Percentiles rank a stretch among this genome's conserved stretches.
Evolutionary conservation across 2,329 filamentous ascomycete species (phyloP).

Genomic region (Delphinella strobiligena): DNA sequence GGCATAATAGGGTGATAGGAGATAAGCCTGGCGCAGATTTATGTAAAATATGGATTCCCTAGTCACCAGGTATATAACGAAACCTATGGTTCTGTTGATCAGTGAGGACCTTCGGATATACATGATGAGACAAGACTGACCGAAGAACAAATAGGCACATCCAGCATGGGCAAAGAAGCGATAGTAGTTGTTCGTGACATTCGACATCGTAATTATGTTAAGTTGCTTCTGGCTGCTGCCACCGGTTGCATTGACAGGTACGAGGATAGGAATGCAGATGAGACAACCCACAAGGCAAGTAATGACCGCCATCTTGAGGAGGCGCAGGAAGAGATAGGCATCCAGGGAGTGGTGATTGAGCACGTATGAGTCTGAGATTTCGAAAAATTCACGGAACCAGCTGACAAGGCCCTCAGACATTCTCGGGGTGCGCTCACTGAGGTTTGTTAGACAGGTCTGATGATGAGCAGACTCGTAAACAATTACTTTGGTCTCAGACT

Average conservation of each 20-base stretch:
- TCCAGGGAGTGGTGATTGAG: slow-evolving; percentile 88
- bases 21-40: slow-evolving; percentile 84
- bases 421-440: slow-evolving; percentile 28
- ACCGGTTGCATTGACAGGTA: slow-evolving; percentile 81
- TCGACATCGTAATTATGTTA: slow-evolving; percentile 67
- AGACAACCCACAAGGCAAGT: slow-evolving; percentile 73
- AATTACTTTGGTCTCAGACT: slow-evolving; percentile 26
- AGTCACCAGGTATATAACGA: slow-evolving; percentile 78
- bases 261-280: slow-evolving; percentile 79
- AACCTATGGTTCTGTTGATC: slow-evolving; percentile 31
- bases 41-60: slow-evolving; percentile 86
- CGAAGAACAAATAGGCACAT: slow-evolving; percentile 70
- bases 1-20: slow-evolving; percentile 72
- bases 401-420: slow-evolving; percentile 21
- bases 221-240: slow-evolving; percentile 53
- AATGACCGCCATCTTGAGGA: slow-evolving; percentile 64
- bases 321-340: slow-evolving; percentile 81
- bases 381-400: slow-evolving; percentile 38
- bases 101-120: neutral
- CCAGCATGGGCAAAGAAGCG: slow-evolving; percentile 74
- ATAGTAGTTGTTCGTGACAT: slow-evolving; percentile 52
- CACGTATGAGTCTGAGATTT: slow-evolving; percentile 59
- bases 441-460: slow-evolving; percentile 1
- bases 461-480: neutral
- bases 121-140: slow-evolving; percentile 21